These are phyloP conservation scores for Plasmodium vinckei DNA, from an alignment of 169 alveolate species.

Conservation along the genomic window DNA sequence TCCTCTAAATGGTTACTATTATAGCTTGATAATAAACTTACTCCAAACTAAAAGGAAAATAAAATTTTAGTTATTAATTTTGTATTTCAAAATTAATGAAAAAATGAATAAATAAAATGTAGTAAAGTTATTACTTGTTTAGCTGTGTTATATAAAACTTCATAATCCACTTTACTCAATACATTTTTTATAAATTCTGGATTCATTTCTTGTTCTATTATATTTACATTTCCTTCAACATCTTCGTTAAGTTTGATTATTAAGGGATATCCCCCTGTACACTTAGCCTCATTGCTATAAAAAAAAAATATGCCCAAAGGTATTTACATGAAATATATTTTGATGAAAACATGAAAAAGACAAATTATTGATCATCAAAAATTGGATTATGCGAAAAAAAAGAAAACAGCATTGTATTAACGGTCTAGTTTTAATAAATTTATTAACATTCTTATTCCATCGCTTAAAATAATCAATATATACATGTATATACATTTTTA, in stretches of 20 bases:
- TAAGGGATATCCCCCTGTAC: constrained; percentile 85
- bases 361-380: too few relatives aligned
- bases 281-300: constrained; percentile 80
- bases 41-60: constrained; percentile 74
- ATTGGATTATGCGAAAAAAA: too few relatives aligned
- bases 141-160: constrained; percentile 82
- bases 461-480: too few relatives aligned
- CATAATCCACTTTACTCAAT: constrained; percentile 82
- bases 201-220: constrained; percentile 81
- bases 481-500: too few relatives aligned
- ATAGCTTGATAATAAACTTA: constrained; percentile 77
- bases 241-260: constrained; percentile 41
- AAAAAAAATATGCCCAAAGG: background rate
- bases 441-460: too few relatives aligned
- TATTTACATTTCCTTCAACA: constrained; percentile 75
- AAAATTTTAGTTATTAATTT: background rate
- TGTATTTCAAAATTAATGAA: constrained; percentile 70
- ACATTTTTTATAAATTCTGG: constrained; percentile 83
- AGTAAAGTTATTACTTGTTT: constrained; percentile 75
- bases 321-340: too few relatives aligned
- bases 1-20: constrained; percentile 78
- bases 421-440: too few relatives aligned
- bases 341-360: too few relatives aligned
- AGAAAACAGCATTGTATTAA: too few relatives aligned
- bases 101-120: background rate